phyloP scores from a whole-genome alignment of 345 rosid species.

The Xanthoceras sorbifolium region DNA sequence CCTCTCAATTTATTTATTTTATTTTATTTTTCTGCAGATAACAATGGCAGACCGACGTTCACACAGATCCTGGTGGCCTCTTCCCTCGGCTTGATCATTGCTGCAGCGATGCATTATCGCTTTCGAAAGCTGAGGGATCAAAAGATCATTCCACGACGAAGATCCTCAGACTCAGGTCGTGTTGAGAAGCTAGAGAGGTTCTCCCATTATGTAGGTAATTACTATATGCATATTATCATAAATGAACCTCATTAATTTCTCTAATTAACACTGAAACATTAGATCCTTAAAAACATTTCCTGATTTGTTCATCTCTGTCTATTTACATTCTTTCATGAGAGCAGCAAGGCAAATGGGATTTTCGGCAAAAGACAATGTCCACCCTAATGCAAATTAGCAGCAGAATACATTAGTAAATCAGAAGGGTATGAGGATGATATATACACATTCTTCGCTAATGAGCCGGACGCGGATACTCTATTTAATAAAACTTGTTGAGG shows the following conservation, averaged over 20 bases:
- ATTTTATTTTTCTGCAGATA: conserved; percentile 22
- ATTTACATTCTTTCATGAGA: background rate
- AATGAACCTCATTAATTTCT: too few species aligned
- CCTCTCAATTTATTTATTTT: background rate
- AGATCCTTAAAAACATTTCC: background rate
- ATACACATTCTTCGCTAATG: conserved; percentile 56
- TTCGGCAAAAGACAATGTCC: conserved; percentile 72
- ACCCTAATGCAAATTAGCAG: conserved; percentile 75
- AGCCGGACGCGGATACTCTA: conserved; percentile 67
- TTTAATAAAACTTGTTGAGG: conserved; percentile 87
- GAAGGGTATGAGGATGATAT: conserved; percentile 76
- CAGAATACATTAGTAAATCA: conserved; percentile 69
- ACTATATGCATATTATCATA: background rate
- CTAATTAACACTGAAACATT: background rate
- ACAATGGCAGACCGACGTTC: conserved; percentile 45
- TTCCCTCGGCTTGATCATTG: conserved; percentile 65
- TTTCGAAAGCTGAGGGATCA: conserved; percentile 48
- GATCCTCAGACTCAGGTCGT: conserved; percentile 41
- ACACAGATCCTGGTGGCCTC: conserved; percentile 66
- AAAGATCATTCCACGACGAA: conserved; percentile 65
- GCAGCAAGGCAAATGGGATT: conserved; percentile 94
- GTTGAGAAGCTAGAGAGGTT: conserved; percentile 70
- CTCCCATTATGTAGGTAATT: conserved; percentile 86
- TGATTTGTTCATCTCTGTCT: background rate
- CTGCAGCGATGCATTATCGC: conserved; percentile 60